These are phyloP conservation scores for Sesbania bispinosa DNA, from an alignment of 306 rosid species.

Conservation along the genomic window DNA sequence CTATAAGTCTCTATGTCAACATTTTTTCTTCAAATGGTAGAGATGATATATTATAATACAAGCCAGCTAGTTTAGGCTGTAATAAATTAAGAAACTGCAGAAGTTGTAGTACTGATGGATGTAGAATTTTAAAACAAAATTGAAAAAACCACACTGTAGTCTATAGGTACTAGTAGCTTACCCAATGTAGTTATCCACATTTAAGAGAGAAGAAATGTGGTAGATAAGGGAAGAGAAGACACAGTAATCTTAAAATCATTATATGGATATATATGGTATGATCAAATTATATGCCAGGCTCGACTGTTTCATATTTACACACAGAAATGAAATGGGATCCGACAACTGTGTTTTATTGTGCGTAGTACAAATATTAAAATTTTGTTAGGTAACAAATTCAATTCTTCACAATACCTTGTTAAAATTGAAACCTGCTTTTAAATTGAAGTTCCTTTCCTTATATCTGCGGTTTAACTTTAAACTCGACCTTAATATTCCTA, in stretches of 20 bases:
- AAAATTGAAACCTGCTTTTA: background rate
- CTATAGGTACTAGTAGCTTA: conserved; percentile 35
- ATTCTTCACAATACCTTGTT: background rate
- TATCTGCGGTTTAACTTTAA: background rate
- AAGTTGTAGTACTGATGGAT: background rate
- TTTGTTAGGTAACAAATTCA: conserved; percentile 23
- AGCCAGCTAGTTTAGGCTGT: conserved; percentile 19
- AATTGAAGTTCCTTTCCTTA: background rate
- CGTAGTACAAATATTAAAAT: background rate
- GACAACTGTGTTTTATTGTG: background rate
- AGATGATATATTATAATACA: background rate
- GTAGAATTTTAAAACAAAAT: background rate
- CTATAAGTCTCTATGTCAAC: background rate
- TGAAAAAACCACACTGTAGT: conserved; percentile 20
- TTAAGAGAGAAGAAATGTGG: conserved; percentile 33
- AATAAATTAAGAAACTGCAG: background rate
- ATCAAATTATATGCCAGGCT: background rate
- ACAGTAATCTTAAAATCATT: conserved; percentile 9
- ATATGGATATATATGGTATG: background rate
- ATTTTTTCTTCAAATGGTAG: background rate
- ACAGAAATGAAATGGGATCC: background rate
- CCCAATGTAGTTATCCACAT: conserved; percentile 37
- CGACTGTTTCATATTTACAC: background rate
- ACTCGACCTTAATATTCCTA: no score
- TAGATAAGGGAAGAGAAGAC: conserved; percentile 12